A percentile compares a stretch with the other conserved stretches of the same genome.
phyloP scores from a whole-genome alignment of 345 rosid genomes.

The Kernera saxatilis region DNA sequence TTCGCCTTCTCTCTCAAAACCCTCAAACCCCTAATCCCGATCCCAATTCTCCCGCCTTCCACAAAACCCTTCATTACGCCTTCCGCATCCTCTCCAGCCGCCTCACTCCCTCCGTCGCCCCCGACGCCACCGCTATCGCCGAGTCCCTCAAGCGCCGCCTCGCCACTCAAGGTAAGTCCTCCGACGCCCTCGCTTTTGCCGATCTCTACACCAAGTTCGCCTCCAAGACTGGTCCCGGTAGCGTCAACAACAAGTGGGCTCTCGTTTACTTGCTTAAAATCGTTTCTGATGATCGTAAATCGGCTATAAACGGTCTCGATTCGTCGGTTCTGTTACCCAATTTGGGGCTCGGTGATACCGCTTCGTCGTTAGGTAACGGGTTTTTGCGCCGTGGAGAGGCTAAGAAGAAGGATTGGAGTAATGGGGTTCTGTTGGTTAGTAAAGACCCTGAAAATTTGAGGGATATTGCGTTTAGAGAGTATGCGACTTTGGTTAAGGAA shows the following conservation, averaged over 20 bases:
- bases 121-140: slow-evolving; percentile 76
- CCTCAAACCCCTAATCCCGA: slow-evolving; percentile 39
- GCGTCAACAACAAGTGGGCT: slow-evolving; percentile 89
- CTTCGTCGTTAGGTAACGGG: slow-evolving; percentile 16
- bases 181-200: slow-evolving; percentile 77
- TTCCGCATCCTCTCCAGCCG: slow-evolving; percentile 86
- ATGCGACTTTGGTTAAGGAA: slow-evolving; percentile 56
- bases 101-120: slow-evolving; percentile 64
- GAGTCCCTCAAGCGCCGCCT: slow-evolving; percentile 95
- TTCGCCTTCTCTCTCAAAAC: slow-evolving; percentile 65
- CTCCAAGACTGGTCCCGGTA: slow-evolving; percentile 81
- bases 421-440: slow-evolving; percentile 68
- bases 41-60: slow-evolving; percentile 48
- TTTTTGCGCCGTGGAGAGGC: slow-evolving; percentile 33
- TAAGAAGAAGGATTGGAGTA: slow-evolving; percentile 45
- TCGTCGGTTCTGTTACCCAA: slow-evolving; percentile 55
- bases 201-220: slow-evolving; percentile 80
- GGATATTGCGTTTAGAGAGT: slow-evolving; percentile 76
- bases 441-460: slow-evolving; percentile 79
- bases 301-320: slow-evolving; percentile 33
- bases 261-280: slow-evolving; percentile 77
- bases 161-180: slow-evolving; percentile 83
- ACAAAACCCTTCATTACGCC: slow-evolving; percentile 66
- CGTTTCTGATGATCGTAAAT: slow-evolving; percentile 62
- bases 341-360: slow-evolving; percentile 38